A percentile compares a stretch with the other conserved stretches of the same genome.
These are phyloP conservation scores for Venturia carpophila DNA, from an alignment of 2,329 filamentous ascomycete genomes.

Conservation along the genomic window DNA sequence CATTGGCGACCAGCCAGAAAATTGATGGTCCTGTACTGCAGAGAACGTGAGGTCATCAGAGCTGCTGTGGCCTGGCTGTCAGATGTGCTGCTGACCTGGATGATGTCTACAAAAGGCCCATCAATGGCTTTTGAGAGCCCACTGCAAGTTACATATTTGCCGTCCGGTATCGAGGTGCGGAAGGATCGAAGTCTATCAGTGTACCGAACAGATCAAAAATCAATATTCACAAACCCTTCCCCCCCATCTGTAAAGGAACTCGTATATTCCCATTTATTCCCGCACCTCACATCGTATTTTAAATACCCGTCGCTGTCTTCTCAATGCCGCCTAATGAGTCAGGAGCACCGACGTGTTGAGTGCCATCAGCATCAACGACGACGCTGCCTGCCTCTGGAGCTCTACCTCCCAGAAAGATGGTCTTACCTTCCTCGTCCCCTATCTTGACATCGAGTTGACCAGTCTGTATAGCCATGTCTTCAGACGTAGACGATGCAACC, in stretches of 20 bases:
- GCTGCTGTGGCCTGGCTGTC: not conserved
- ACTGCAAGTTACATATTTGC: not conserved
- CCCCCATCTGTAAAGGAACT: not conserved
- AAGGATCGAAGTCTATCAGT: not conserved
- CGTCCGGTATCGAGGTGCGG: not conserved
- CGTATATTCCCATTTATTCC: not conserved
- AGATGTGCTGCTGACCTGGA: not conserved
- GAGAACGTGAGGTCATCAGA: not conserved
- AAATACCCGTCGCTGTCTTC: not conserved
- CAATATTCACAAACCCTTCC: not conserved
- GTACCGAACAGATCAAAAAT: not conserved
- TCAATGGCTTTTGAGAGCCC: not conserved
- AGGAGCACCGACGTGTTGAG: slow-evolving; percentile 9
- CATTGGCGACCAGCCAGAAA: too few relatives aligned
- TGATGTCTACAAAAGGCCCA: not conserved
- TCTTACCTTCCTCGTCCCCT: slow-evolving; percentile 26
- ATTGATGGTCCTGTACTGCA: not conserved
- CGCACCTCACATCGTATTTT: not conserved
- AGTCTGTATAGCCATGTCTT: slow-evolving; percentile 23
- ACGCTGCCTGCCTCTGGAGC: slow-evolving; percentile 29
- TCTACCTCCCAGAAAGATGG: slow-evolving; percentile 26
- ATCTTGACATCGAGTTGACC: slow-evolving; percentile 25
- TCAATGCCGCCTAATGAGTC: slow-evolving; percentile 7
- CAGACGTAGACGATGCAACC: not conserved
- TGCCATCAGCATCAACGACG: slow-evolving; percentile 22